Evolutionary conservation across 73 alveolate genomes (phyloP), one percentile per base, ranked within the genome.

Genomic region (Effrenium voratum): DNA sequence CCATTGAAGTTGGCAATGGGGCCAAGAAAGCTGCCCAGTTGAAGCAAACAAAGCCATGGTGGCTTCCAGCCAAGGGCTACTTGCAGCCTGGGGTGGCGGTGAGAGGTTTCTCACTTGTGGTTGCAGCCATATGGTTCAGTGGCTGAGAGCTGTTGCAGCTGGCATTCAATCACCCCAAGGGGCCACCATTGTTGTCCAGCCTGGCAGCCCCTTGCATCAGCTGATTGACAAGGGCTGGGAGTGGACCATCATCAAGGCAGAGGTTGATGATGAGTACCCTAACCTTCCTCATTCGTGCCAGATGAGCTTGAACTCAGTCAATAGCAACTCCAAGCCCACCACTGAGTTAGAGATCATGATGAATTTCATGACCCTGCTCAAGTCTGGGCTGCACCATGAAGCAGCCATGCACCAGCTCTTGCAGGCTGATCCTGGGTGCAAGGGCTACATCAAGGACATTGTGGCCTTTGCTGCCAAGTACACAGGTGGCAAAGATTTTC

Each of bases 331-430:
- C 30, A 77, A 44, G 6, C 6, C 88, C 8, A 24, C 52, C 88
- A 77, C 41, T 77, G 88, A 45, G 66, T 45, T 77, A 66, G 88
- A 77, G 28, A 26, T 44, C 66, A 77, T 77, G 88, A 77, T 77
- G 88, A 60, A 77, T 24, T 26, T 77, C 22, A 41, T 66, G 3
- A 66, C 40, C 19, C 44, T 77, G 3, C 45, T 24, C 66, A 60
- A 77, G 30, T 60, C 46, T 24, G 88, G 88, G 5, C 41, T 77
- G 88, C 41, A 77, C 8, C 6, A 44, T 8, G 88, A 77, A 44
- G 88, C 41, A 1, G 88, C 88, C 15, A 77, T 77, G 30, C 19
- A 44, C 2, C 68, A 41, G 1, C 68, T 77, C 2, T 43, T 44
- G 30, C 88, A 77, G 68, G 45, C 68, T 26, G 3, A 60, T 22